These are phyloP conservation scores for Thinopyrum elongatum DNA, from an alignment of 176 grass and related monocot species.

Conservation along the genomic window DNA sequence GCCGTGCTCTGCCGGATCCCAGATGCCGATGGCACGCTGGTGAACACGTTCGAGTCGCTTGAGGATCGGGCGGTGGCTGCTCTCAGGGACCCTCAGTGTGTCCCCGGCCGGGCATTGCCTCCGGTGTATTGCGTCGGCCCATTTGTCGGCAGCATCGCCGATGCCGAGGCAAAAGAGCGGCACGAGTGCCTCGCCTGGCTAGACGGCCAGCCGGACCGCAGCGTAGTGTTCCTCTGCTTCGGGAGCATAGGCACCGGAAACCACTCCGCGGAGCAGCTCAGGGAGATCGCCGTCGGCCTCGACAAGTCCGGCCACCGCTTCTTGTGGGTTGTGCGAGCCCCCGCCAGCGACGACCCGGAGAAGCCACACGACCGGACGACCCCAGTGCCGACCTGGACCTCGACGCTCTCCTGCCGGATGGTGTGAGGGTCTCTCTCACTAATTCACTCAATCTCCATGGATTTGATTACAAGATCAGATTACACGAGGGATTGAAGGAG, in stretches of 20 bases:
- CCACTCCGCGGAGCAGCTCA: not conserved
- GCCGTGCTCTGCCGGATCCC: not conserved
- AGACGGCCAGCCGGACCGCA: not conserved
- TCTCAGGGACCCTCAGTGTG: not conserved
- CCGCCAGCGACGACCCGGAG: not conserved
- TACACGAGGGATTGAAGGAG: no score
- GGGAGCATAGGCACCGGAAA: not conserved
- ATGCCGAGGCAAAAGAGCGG: not conserved
- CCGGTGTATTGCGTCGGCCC: not conserved
- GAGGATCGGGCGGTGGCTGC: not conserved
- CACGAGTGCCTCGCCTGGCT: not conserved
- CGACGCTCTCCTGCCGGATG: not conserved
- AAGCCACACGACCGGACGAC: no score
- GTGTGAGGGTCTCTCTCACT: no score
- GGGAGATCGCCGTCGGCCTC: not conserved
- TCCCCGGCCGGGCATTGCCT: not conserved
- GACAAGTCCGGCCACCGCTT: not conserved
- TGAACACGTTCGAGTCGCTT: not conserved
- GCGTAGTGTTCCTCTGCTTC: constrained; percentile 39
- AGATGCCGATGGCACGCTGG: not conserved
- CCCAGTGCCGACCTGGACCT: not conserved
- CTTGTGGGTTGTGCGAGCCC: not conserved
- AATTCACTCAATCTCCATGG: no score
- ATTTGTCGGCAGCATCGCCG: not conserved
- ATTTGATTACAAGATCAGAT: no score